Conservation (phyloP, 2,329 filamentous ascomycete species). For the Monilinia vaccinii-corymbosi region DNA sequence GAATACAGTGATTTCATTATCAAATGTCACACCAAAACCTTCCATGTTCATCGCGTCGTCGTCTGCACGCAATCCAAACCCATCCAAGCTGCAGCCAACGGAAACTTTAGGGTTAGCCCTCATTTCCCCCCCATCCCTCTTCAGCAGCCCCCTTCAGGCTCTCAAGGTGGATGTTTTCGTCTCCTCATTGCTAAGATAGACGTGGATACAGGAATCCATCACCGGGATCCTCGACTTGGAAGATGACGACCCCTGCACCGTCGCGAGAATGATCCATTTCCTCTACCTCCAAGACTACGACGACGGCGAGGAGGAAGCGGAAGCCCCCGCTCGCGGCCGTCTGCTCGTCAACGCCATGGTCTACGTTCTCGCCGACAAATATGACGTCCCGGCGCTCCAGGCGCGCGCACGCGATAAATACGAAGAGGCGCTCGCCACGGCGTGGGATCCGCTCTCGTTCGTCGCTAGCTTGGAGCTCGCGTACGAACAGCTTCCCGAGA, state of each 20-base stretch:
- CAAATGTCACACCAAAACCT: constrained; percentile 12
- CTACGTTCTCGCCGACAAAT: constrained; percentile 13
- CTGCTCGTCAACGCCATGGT: constrained; percentile 4
- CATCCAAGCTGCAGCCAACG: constrained; percentile 12
- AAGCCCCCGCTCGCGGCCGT: not conserved
- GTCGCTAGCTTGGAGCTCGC: not conserved
- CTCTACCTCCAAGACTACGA: constrained; percentile 43
- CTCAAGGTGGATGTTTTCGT: no score
- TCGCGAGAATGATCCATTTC: constrained; percentile 16
- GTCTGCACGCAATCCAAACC: constrained; percentile 18
- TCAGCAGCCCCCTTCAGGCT: no score
- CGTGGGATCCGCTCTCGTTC: constrained; percentile 6
- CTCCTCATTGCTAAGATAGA: not conserved
- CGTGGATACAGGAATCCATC: constrained; percentile 2
- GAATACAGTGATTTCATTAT: constrained; percentile 18
- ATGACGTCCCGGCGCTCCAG: constrained; percentile 11
- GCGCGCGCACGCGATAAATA: constrained; percentile 6
- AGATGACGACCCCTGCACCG: constrained; percentile 7
- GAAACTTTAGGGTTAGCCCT: constrained; percentile 11
- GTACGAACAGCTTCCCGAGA: constrained; percentile 7
- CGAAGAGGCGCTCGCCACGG: not conserved
- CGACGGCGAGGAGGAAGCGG: not conserved
- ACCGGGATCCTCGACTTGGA: not conserved
- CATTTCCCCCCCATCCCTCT: not conserved
- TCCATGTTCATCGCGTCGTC: constrained; percentile 17